A percentile compares a stretch with the other conserved stretches of the same genome.
Conservation (phyloP, 1,284 basidiomycete genomes). For the Rhodotorula glutinis region DNA sequence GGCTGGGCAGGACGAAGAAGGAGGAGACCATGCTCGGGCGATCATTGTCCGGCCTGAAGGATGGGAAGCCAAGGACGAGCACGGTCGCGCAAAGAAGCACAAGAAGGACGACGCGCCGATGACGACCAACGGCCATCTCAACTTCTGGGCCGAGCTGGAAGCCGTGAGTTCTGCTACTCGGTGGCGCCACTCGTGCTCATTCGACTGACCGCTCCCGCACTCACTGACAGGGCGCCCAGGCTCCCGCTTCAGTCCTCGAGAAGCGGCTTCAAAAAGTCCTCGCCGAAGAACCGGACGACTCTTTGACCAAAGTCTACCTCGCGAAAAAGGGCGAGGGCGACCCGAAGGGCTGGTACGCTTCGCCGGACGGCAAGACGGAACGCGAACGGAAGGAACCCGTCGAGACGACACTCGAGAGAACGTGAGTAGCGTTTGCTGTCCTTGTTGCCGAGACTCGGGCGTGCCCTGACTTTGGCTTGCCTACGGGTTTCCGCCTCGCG, state of each 20-base stretch:
- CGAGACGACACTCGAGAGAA: slow-evolving; percentile 38
- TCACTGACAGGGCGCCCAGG: background rate
- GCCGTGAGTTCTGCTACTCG: slow-evolving; percentile 9
- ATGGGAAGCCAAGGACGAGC: background rate
- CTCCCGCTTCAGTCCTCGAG: background rate
- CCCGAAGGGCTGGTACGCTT: slow-evolving; percentile 41
- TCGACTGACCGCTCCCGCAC: background rate
- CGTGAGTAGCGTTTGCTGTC: slow-evolving; percentile 18
- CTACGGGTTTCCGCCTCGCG: background rate
- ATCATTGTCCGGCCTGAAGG: slow-evolving; percentile 4
- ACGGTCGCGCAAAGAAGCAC: slow-evolving; percentile 8
- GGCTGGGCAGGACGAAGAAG: slow-evolving; percentile 11
- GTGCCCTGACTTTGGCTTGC: no score
- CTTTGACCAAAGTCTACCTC: slow-evolving; percentile 41
- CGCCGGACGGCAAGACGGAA: slow-evolving; percentile 35
- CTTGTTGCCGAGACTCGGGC: no score
- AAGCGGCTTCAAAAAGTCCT: slow-evolving; percentile 25
- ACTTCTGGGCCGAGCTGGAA: slow-evolving; percentile 44
- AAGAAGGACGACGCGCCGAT: slow-evolving; percentile 9
- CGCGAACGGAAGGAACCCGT: slow-evolving; percentile 37
- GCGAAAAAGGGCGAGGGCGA: slow-evolving; percentile 39
- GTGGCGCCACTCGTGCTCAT: no score
- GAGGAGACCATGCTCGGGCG: background rate
- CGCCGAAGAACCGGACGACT: slow-evolving; percentile 26
- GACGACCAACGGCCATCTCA: slow-evolving; percentile 36